Evolutionary conservation across 164 flowering plant species (phyloP), one percentile per base, ranked within the genome.

Genomic region (Kalanchoe fedtschenkoi): DNA sequence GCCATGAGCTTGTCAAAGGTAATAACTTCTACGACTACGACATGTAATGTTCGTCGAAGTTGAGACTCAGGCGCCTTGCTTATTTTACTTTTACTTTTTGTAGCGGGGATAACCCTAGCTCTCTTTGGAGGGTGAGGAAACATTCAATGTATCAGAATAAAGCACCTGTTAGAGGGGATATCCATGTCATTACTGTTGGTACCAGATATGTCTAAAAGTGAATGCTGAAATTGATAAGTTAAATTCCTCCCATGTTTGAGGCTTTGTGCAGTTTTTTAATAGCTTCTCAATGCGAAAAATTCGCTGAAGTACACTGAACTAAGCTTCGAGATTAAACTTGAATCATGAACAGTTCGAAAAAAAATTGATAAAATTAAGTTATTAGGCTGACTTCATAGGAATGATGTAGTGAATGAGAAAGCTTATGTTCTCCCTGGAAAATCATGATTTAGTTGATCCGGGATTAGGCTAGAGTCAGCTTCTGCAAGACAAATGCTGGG

Each of bases 1-100:
- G 99, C 17, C 97, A 95, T 76, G 99, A 91, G 69, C 95, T 95
- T 76, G 95, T 91, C 42, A 95, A 91, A 86, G 96, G 99, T 89
- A 21, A 1, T 47, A 65, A 5, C 35, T 35, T 29, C 10, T 44
- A n/a, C n/a, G n/a, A n/a, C n/a, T n/a, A 15, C 65, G 30, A n/a
- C 55, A 6, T 21, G 2, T 63, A 33, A 35, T 35, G 46, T 28
- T 63, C n/a, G n/a, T 29, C 11, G 28, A 33, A 61, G 22, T 9
- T 38, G 34, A 30, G 19, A 3, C 37, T 47, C n/a, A 37, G 6
- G n/a, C n/a, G n/a, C 41, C 61, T 58, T n/a, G n/a, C n/a, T n/a
- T n/a, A n/a, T n/a, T n/a, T n/a, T n/a, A 2, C 1, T 37, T 19
- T 32, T 16, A 62, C 62, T 66, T 67, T 64, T 68, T 30, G 71